phyloP scores from a whole-genome alignment of 345 rosid genomes.

The Hibiscus mutabilis region DNA sequence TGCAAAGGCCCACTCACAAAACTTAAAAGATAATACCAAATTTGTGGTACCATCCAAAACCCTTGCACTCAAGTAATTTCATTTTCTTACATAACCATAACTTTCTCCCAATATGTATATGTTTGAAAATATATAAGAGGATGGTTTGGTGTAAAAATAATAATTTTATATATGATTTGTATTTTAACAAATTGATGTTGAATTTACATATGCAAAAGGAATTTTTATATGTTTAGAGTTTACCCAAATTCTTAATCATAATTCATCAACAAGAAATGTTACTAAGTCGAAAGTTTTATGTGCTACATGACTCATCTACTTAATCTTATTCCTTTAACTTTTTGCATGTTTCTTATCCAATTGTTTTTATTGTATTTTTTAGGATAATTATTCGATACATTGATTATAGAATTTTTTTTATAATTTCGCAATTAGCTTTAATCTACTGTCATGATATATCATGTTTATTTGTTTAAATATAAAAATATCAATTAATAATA shows the following conservation, averaged over 20 bases:
- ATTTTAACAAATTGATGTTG: not conserved
- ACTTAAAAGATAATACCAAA: not conserved
- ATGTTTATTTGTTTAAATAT: too few relatives aligned
- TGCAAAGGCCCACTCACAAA: not conserved
- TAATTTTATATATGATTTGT: too few relatives aligned
- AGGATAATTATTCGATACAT: not conserved
- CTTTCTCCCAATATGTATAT: too few relatives aligned
- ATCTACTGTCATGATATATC: too few relatives aligned
- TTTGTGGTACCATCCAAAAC: not conserved
- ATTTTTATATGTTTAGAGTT: not conserved
- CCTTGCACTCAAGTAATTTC: not conserved
- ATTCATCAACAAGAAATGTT: not conserved
- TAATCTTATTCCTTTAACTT: not conserved
- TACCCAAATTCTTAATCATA: not conserved
- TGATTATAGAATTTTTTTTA: too few relatives aligned
- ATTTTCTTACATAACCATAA: not conserved
- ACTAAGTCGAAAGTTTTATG: not conserved
- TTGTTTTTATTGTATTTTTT: not conserved
- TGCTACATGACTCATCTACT: slow-evolving; percentile 1
- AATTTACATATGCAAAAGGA: not conserved
- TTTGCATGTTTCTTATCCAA: too few relatives aligned
- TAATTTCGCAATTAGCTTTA: too few relatives aligned
- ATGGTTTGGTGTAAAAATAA: too few relatives aligned
- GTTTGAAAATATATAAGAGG: too few relatives aligned
- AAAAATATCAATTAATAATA: too few relatives aligned